Percentiles rank a stretch among this genome's conserved stretches.
phyloP scores from a whole-genome alignment of 2,329 filamentous ascomycete genomes.

The Aspergillus ruber region DNA sequence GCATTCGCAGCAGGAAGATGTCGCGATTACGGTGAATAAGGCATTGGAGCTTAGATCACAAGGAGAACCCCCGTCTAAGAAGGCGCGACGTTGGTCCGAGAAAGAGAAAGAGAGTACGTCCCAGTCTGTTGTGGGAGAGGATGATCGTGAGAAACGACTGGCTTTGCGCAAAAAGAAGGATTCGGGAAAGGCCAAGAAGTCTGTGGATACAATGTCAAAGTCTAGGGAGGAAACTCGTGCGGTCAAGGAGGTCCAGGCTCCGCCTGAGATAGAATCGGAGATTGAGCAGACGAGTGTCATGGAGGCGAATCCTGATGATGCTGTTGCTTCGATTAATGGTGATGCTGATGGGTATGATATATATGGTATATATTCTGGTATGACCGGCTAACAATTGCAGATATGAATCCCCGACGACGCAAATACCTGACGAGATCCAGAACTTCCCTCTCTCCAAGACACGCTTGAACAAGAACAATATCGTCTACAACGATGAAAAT shows the following conservation, averaged over 20 bases:
- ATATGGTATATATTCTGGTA: background rate
- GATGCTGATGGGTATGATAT: constrained; percentile 20
- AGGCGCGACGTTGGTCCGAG: constrained; percentile 23
- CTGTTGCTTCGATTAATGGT: constrained; percentile 16
- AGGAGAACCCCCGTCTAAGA: constrained; percentile 31
- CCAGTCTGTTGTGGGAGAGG: constrained; percentile 9
- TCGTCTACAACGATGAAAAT: constrained; percentile 33
- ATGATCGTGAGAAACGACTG: constrained; percentile 11
- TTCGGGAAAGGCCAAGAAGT: constrained; percentile 1
- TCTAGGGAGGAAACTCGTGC: background rate
- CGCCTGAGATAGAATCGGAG: constrained; percentile 14
- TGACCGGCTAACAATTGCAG: constrained; percentile 15
- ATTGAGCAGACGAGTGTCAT: constrained; percentile 7
- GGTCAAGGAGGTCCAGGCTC: background rate
- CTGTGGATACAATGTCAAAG: constrained; percentile 6
- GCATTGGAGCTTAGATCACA: constrained; percentile 11
- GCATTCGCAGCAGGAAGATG: constrained; percentile 21
- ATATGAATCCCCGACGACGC: constrained; percentile 28
- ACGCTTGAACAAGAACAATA: constrained; percentile 29
- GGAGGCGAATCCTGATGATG: constrained; percentile 17
- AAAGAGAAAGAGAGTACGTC: constrained; percentile 6
- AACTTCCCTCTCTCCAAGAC: constrained; percentile 37
- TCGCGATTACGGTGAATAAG: constrained; percentile 12
- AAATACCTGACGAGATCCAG: constrained; percentile 22
- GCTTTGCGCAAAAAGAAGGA: constrained; percentile 15